phyloP scores from a whole-genome alignment of 2,329 filamentous ascomycete species.

The Xylariaceae sp. region DNA sequence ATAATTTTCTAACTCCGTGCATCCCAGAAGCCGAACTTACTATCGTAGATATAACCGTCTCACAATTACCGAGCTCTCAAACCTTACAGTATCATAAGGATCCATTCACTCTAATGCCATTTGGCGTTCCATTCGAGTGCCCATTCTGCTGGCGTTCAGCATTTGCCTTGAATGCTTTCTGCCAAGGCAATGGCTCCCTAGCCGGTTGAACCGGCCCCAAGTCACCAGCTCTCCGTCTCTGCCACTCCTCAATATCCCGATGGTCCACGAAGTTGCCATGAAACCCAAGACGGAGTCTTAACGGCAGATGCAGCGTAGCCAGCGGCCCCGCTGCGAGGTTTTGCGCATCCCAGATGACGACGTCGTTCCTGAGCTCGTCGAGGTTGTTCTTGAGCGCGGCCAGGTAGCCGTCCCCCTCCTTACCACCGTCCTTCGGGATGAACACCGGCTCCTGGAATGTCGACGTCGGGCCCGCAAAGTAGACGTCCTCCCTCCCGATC shows the following conservation, averaged over 20 bases:
- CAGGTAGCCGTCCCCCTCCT: slow-evolving; percentile 54
- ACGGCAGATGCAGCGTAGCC: slow-evolving; percentile 44
- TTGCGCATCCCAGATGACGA: slow-evolving; percentile 47
- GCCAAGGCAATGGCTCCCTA: slow-evolving; percentile 44
- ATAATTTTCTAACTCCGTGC: too few relatives aligned
- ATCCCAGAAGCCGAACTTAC: too few relatives aligned
- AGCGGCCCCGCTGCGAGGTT: slow-evolving; percentile 43
- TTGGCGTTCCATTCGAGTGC: slow-evolving; percentile 13
- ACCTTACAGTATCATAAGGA: not conserved
- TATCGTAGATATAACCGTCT: too few relatives aligned
- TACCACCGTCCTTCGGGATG: slow-evolving; percentile 46
- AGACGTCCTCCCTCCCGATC: slow-evolving; percentile 44
- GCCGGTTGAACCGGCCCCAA: slow-evolving; percentile 44
- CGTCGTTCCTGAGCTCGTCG: slow-evolving; percentile 48
- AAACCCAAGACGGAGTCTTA: slow-evolving; percentile 45
- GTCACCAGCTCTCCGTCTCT: slow-evolving; percentile 41
- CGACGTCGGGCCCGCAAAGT: slow-evolving; percentile 47
- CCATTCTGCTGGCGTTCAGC: slow-evolving; percentile 4
- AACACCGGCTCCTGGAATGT: slow-evolving; percentile 59
- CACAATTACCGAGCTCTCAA: too few relatives aligned
- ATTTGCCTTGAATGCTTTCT: slow-evolving; percentile 27
- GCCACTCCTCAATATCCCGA: slow-evolving; percentile 47
- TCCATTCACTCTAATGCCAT: slow-evolving; percentile 11
- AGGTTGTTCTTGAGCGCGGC: slow-evolving; percentile 50
- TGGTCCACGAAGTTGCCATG: slow-evolving; percentile 49